Percentiles rank a stretch among this genome's conserved stretches.
These are phyloP conservation scores for Eleusine coracana DNA, from an alignment of 176 grass and related monocot species.

Conservation along the genomic window DNA sequence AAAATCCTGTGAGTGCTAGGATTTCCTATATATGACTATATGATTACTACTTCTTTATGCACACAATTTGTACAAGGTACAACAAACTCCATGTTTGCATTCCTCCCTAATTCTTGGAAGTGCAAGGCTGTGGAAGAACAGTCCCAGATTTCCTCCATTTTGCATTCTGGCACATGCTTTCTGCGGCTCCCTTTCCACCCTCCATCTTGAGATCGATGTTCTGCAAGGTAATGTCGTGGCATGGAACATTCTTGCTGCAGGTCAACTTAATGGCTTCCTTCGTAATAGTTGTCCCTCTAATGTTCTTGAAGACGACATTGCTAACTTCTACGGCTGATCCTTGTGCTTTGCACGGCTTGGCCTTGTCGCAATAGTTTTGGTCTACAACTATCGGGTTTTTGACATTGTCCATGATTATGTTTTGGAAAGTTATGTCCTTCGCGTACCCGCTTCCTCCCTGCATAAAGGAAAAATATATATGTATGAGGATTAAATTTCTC, in stretches of 20 bases:
- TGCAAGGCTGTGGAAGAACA: constrained; percentile 56
- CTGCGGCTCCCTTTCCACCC: neutral
- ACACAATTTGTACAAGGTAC: neutral
- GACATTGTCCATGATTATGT: constrained; percentile 54
- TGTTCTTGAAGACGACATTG: constrained; percentile 60
- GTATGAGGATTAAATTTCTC: neutral
- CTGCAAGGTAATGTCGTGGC: constrained; percentile 45
- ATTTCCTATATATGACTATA: neutral
- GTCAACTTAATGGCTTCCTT: constrained; percentile 58
- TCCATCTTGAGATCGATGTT: constrained; percentile 47
- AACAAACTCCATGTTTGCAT: neutral
- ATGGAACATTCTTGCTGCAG: constrained; percentile 51
- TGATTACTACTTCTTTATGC: neutral
- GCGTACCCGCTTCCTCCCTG: constrained; percentile 54
- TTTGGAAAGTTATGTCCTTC: constrained; percentile 49
- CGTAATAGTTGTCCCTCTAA: constrained; percentile 63
- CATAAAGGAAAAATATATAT: neutral
- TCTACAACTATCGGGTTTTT: constrained; percentile 61
- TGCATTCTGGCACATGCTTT: constrained; percentile 46
- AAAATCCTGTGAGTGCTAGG: neutral
- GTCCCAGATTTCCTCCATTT: constrained; percentile 52
- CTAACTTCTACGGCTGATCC: constrained; percentile 53
- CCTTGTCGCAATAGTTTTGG: constrained; percentile 55
- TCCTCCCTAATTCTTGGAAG: neutral
- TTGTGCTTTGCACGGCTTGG: constrained; percentile 23